Conservation (phyloP, 129 eudicot species). For the Heracleum sosnowskyi region DNA sequence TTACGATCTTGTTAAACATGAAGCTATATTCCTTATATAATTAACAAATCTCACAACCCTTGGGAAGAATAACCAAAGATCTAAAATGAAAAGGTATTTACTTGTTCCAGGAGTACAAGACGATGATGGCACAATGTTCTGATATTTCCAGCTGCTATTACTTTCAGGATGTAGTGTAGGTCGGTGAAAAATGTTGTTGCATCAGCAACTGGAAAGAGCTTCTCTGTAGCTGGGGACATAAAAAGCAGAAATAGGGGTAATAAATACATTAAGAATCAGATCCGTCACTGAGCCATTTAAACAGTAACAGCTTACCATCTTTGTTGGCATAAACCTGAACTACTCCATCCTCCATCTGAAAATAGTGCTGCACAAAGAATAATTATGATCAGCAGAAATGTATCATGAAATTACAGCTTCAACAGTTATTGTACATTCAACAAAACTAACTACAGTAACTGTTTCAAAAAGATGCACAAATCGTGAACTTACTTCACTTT, state of each 20-base stretch:
- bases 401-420: neutral
- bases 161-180: conserved; percentile 90
- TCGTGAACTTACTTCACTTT: conserved; percentile 57
- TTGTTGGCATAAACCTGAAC: conserved; percentile 80
- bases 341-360: conserved; percentile 99
- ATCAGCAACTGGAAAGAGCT: conserved; percentile 86
- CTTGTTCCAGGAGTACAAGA: conserved; percentile 81
- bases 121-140: conserved; percentile 85
- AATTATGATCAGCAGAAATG: neutral
- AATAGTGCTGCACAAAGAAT: conserved; percentile 60
- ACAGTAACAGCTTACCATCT: conserved; percentile 48
- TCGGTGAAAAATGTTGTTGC: conserved; percentile 97
- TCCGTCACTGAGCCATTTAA: neutral
- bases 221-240: conserved; percentile 58
- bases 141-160: conserved; percentile 89
- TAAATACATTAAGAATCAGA: neutral
- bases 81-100: conserved; percentile 10
- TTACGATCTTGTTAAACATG: conserved; percentile 3
- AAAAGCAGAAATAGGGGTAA: conserved; percentile 8
- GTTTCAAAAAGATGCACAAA: neutral
- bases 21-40: neutral
- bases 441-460: neutral
- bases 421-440: neutral
- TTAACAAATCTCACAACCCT: neutral
- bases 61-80: neutral